A percentile compares a stretch with the other conserved stretches of the same genome.
Conservation (phyloP, 257 asterid species). For the Solanum virginianum region DNA sequence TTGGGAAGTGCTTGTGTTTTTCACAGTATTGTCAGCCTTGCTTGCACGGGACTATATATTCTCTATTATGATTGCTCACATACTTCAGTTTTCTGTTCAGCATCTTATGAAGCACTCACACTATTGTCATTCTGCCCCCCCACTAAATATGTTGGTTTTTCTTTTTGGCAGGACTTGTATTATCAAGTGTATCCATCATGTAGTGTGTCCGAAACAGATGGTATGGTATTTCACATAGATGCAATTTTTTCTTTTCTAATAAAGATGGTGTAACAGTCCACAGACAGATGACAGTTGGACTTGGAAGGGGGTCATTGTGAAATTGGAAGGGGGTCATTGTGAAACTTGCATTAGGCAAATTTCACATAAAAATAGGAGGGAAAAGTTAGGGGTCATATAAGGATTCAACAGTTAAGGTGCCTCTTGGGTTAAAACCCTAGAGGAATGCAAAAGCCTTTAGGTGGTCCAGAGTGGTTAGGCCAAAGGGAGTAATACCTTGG, state of each 20-base stretch:
- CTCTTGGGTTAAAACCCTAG: neutral
- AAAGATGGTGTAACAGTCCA: neutral
- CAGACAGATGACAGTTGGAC: neutral
- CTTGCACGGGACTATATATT: neutral
- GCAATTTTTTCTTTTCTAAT: neutral
- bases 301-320: neutral
- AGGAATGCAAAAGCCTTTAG: neutral
- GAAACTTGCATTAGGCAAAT: neutral
- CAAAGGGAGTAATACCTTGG: neutral
- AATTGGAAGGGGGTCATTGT: neutral
- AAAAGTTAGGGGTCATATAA: neutral
- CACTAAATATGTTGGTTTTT: neutral
- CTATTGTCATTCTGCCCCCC: neutral
- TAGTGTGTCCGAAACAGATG: neutral
- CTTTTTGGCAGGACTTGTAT: constrained; percentile 5
- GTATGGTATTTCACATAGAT: neutral
- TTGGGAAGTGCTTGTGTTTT: neutral
- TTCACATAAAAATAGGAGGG: neutral
- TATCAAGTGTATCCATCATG: neutral
- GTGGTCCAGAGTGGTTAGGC: neutral
- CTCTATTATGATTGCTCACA: neutral
- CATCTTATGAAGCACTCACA: neutral
- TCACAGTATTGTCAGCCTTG: neutral
- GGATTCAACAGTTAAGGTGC: neutral
- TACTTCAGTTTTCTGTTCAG: neutral